A percentile compares a stretch with the other conserved stretches of the same genome.
These are phyloP conservation scores for Solanum phureja DNA, from an alignment of 257 asterid species.

Conservation along the genomic window DNA sequence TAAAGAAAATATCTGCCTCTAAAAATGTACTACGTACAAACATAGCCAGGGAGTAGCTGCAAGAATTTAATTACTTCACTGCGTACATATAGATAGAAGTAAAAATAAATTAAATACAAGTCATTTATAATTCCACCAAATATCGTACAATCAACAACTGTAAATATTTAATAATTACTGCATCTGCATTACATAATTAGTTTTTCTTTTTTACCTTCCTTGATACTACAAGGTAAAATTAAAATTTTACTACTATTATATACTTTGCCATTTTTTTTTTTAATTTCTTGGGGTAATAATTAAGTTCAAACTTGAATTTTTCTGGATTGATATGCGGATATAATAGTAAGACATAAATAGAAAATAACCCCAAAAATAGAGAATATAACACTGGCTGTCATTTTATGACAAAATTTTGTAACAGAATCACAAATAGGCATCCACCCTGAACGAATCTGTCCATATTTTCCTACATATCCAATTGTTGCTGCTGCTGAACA, in stretches of 20 bases:
- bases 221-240: background rate
- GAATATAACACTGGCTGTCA: conserved; percentile 12
- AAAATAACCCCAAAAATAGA: conserved; percentile 16
- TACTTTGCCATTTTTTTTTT: background rate
- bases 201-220: background rate
- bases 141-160: background rate
- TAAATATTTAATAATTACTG: background rate
- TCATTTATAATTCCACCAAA: background rate
- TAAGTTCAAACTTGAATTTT: background rate
- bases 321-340: conserved; percentile 37
- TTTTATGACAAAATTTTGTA: conserved; percentile 31
- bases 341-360: conserved; percentile 31
- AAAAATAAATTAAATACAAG: background rate
- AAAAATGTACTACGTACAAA: background rate
- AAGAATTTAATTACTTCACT: background rate
- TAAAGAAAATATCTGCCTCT: background rate
- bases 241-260: background rate
- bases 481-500: conserved; percentile 57
- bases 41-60: background rate
- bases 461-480: conserved; percentile 55
- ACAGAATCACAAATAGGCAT: conserved; percentile 40
- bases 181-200: background rate
- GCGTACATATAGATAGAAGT: background rate
- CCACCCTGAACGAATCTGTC: conserved; percentile 56
- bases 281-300: background rate